phyloP scores from a whole-genome alignment of 1,284 basidiomycete species.

The Taiwanofungus camphoratus region DNA sequence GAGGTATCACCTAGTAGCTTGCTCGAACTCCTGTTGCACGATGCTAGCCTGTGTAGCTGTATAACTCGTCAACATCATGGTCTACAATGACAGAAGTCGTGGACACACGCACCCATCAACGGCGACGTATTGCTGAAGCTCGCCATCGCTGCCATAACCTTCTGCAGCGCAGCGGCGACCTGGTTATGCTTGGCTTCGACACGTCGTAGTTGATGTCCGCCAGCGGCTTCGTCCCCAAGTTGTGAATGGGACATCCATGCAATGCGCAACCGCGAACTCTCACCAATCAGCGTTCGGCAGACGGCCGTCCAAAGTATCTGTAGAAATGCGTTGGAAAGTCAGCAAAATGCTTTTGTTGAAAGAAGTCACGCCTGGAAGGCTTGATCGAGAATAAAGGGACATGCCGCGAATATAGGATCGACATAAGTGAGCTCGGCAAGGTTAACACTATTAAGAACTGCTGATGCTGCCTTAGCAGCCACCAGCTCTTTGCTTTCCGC shows the following conservation, averaged over 20 bases:
- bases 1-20: neutral
- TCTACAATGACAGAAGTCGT: neutral
- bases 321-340: neutral
- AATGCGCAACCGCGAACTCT: slow-evolving; percentile 15
- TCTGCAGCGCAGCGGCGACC: slow-evolving; percentile 14
- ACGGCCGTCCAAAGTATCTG: slow-evolving; percentile 25
- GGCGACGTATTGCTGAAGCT: slow-evolving; percentile 17
- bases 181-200: slow-evolving; percentile 8
- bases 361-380: neutral
- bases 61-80: neutral
- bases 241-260: slow-evolving; percentile 12
- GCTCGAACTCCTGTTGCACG: slow-evolving; percentile 6
- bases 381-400: slow-evolving; percentile 1
- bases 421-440: slow-evolving; percentile 10
- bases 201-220: slow-evolving; percentile 2
- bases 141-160: slow-evolving; percentile 19
- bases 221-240: slow-evolving; percentile 8
- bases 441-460: slow-evolving; percentile 15
- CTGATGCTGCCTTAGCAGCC: slow-evolving; percentile 17
- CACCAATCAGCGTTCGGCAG: slow-evolving; percentile 23
- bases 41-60: slow-evolving; percentile 1
- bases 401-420: slow-evolving; percentile 26
- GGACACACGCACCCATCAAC: slow-evolving; percentile 18
- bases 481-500: slow-evolving; percentile 18
- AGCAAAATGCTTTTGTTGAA: neutral